phyloP scores from a whole-genome alignment of 129 eudicot species.

The Tanacetum coccineum region DNA sequence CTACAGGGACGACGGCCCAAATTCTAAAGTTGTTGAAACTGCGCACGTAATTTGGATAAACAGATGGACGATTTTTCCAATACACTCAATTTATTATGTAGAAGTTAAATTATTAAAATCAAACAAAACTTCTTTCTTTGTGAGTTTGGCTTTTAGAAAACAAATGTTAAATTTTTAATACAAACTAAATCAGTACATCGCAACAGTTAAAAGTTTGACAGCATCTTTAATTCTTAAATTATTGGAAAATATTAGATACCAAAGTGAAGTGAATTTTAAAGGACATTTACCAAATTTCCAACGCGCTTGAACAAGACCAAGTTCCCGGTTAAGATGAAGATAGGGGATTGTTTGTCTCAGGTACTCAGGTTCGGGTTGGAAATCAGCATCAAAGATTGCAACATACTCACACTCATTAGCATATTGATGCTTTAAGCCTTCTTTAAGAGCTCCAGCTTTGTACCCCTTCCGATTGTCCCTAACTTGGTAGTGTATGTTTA shows the following conservation, averaged over 20 bases:
- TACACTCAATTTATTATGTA: too few relatives aligned
- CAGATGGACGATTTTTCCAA: too few relatives aligned
- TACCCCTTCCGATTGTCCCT: constrained; percentile 13
- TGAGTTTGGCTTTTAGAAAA: too few relatives aligned
- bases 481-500: constrained; percentile 7
- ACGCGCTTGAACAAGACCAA: constrained; percentile 19
- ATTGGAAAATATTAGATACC: background rate
- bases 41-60: too few relatives aligned
- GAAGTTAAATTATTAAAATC: too few relatives aligned
- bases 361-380: constrained; percentile 14
- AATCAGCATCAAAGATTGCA: constrained; percentile 20
- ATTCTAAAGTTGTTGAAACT: too few relatives aligned
- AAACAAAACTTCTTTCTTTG: too few relatives aligned
- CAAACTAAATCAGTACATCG: too few relatives aligned
- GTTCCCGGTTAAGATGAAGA: constrained; percentile 8
- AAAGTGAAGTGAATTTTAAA: background rate
- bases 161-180: too few relatives aligned
- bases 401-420: constrained; percentile 16
- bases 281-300: constrained; percentile 11
- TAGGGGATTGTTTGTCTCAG: constrained; percentile 7
- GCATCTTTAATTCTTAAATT: background rate
- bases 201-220: too few relatives aligned
- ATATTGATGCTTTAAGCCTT: constrained; percentile 1
- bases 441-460: constrained; percentile 18
- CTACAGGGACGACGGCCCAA: too few relatives aligned